These are phyloP conservation scores for Dactylonectria macrodidyma DNA, from an alignment of 2,329 filamentous ascomycete genomes.

Conservation along the genomic window DNA sequence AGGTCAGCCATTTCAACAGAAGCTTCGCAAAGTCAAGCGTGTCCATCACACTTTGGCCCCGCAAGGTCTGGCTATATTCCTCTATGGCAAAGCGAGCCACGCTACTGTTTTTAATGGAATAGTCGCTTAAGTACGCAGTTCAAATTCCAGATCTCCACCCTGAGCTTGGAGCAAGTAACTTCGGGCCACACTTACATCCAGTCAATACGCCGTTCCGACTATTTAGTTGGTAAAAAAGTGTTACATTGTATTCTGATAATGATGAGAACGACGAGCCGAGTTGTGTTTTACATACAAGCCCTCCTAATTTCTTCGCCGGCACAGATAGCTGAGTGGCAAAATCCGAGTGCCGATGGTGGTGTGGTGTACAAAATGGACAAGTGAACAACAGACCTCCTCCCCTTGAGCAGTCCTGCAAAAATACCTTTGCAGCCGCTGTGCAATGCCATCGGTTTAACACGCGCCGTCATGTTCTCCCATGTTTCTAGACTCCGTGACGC, in stretches of 20 bases:
- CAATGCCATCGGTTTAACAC: slow-evolving; percentile 22
- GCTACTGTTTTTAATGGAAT: not conserved
- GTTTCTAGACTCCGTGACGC: slow-evolving; percentile 31
- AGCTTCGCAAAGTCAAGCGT: not conserved
- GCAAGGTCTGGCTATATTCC: not conserved
- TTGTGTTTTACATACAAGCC: slow-evolving; percentile 48
- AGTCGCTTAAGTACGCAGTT: not conserved
- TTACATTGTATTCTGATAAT: slow-evolving; percentile 48
- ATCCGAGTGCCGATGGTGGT: slow-evolving; percentile 43
- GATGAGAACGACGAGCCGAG: slow-evolving; percentile 45
- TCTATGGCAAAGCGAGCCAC: not conserved
- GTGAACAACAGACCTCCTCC: slow-evolving; percentile 43
- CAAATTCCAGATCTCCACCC: not conserved
- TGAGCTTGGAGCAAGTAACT: not conserved
- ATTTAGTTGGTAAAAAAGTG: slow-evolving; percentile 28
- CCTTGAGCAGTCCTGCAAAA: slow-evolving; percentile 26
- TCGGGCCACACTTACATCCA: no score
- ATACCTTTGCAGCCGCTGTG: slow-evolving; percentile 25
- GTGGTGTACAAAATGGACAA: slow-evolving; percentile 48
- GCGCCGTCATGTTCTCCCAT: slow-evolving; percentile 30
- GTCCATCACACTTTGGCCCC: not conserved
- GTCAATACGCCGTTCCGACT: not conserved
- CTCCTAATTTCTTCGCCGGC: slow-evolving; percentile 37
- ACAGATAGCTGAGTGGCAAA: slow-evolving; percentile 41
- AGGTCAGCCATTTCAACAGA: not conserved